Evolutionary conservation across 495 filamentous ascomycete species (phyloP).

Genomic region (Daldinia decipiens): DNA sequence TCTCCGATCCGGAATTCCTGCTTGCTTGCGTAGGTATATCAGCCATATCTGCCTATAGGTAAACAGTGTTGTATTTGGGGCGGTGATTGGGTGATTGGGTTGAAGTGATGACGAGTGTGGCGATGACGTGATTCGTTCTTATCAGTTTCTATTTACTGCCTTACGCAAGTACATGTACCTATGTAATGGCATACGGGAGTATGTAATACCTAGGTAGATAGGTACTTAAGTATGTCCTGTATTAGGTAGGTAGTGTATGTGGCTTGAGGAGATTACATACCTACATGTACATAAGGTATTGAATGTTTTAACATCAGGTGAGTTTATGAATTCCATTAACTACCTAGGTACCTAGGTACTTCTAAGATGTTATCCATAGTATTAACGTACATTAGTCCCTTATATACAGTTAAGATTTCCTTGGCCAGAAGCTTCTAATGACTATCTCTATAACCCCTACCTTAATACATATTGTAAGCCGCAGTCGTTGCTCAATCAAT

Average conservation of each 20-base stretch:
- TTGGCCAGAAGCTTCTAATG: not conserved
- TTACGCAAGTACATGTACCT: too few relatives aligned
- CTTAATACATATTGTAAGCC: not conserved
- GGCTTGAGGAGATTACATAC: not conserved
- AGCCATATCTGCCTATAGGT: not conserved
- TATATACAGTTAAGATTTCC: not conserved
- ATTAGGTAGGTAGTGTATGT: too few relatives aligned
- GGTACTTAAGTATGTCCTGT: not conserved
- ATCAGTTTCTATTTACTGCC: conserved; percentile 14
- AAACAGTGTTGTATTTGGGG: not conserved
- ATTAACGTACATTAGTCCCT: not conserved
- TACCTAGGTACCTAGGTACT: too few relatives aligned
- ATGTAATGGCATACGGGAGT: not conserved
- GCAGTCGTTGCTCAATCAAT: not conserved
- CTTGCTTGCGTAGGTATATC: not conserved
- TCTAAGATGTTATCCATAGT: too few relatives aligned
- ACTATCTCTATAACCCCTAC: not conserved
- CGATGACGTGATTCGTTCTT: conserved; percentile 41
- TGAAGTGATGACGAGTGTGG: conserved; percentile 27
- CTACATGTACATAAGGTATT: too few relatives aligned
- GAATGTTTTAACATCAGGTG: not conserved
- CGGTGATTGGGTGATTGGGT: conserved; percentile 4
- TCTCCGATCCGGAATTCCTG: conserved; percentile 3
- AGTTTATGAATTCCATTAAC: too few relatives aligned
- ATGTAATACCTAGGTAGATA: too few relatives aligned